Conservation (phyloP, 805 yeast genomes). For the Barnettozyma vustinii region DNA sequence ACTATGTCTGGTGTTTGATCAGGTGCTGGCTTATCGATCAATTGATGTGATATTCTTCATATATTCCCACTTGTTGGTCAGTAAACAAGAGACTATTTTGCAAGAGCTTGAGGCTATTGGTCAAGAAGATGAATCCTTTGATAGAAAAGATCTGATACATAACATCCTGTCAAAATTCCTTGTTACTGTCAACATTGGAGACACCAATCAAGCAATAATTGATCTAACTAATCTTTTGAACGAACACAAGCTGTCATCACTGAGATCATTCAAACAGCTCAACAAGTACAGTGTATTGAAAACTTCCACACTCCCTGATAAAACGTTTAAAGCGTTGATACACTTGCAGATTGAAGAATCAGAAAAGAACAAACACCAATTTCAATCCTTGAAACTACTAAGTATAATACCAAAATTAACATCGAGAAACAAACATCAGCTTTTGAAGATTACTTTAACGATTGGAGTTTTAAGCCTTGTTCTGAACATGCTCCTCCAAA, state of each 20-base stretch:
- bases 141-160: conserved; percentile 37
- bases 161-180: conserved; percentile 29
- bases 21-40: conserved; percentile 50
- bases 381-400: not conserved
- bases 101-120: conserved; percentile 17
- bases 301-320: conserved; percentile 13
- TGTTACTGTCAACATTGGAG: conserved; percentile 21
- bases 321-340: not conserved
- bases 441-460: conserved; percentile 11
- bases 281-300: conserved; percentile 27
- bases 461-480: conserved; percentile 13
- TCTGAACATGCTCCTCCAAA: conserved; percentile 6
- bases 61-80: conserved; percentile 50
- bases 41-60: conserved; percentile 52
- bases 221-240: conserved; percentile 11
- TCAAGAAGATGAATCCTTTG: conserved; percentile 28
- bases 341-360: conserved; percentile 3
- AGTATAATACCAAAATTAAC: not conserved
- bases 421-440: conserved; percentile 3
- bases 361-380: not conserved
- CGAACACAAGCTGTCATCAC: conserved; percentile 2
- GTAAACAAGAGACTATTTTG: conserved; percentile 40
- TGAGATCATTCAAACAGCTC: conserved; percentile 11
- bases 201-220: conserved; percentile 26
- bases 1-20: conserved; percentile 63